Conservation (phyloP, 257 asterid species). For the Plantago elongata region DNA sequence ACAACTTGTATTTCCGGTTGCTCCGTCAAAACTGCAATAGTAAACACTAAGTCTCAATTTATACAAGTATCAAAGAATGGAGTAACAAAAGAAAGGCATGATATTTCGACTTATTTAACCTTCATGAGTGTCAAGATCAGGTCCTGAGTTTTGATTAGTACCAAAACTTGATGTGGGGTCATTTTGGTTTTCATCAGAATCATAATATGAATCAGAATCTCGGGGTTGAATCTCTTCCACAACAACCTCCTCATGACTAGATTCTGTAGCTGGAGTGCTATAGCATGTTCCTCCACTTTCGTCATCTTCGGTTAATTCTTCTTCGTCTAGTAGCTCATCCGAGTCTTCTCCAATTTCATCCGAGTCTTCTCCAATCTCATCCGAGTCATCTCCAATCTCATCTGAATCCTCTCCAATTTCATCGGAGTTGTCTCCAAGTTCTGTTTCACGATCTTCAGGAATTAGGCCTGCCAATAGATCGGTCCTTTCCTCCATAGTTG, state of each 20-base stretch:
- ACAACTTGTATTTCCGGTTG: slow-evolving; percentile 14
- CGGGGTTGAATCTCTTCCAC: slow-evolving; percentile 35
- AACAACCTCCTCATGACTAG: slow-evolving; percentile 23
- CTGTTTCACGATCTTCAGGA: slow-evolving; percentile 14
- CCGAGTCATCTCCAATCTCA: background rate
- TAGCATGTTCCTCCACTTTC: slow-evolving; percentile 30
- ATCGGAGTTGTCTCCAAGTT: no score
- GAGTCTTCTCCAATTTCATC: background rate
- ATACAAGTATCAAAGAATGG: background rate
- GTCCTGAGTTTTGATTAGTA: slow-evolving; percentile 6
- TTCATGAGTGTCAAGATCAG: slow-evolving; percentile 21
- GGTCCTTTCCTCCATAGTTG: slow-evolving; percentile 20
- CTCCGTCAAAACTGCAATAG: slow-evolving; percentile 19
- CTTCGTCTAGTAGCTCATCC: background rate
- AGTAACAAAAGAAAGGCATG: background rate
- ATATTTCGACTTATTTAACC: slow-evolving; percentile 19
- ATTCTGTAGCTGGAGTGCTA: slow-evolving; percentile 42
- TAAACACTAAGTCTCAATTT: background rate
- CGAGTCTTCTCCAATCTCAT: background rate
- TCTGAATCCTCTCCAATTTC: background rate
- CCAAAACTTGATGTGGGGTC: slow-evolving; percentile 41
- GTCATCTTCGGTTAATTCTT: slow-evolving; percentile 21
- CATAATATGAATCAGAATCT: slow-evolving; percentile 37
- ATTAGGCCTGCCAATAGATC: slow-evolving; percentile 18
- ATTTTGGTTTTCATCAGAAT: slow-evolving; percentile 24